Percentiles rank a stretch among this genome's conserved stretches.
Conservation (phyloP, 306 rosid species). For the Quercus dentata region DNA sequence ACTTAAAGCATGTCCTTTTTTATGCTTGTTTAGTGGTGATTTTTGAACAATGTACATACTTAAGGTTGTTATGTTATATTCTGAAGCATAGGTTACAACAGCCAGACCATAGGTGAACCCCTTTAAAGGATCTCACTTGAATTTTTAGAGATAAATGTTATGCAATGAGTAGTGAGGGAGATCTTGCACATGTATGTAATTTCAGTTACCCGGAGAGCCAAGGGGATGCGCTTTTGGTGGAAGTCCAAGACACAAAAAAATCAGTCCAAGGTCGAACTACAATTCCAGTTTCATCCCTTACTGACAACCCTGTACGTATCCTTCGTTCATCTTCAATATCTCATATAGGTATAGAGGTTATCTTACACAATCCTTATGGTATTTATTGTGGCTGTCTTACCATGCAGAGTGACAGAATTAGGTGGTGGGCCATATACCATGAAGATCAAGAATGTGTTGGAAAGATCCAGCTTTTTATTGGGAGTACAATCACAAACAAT, state of each 20-base stretch:
- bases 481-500: constrained; percentile 62
- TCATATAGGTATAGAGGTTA: too few species aligned
- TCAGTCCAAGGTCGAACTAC: constrained; percentile 71
- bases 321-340: too few species aligned
- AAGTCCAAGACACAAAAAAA: constrained; percentile 71
- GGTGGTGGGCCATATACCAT: constrained; percentile 40
- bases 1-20: neutral
- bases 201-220: constrained; percentile 94
- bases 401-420: constrained; percentile 68
- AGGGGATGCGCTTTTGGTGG: constrained; percentile 78
- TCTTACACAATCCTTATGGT: constrained; percentile 1
- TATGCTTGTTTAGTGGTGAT: neutral
- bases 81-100: neutral
- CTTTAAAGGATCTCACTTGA: too few species aligned
- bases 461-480: constrained; percentile 39
- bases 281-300: constrained; percentile 77
- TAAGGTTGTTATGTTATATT: neutral
- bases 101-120: too few species aligned
- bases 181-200: constrained; percentile 19
- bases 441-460: too few species aligned
- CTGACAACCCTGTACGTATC: constrained; percentile 48
- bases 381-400: constrained; percentile 18
- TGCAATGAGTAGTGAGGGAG: neutral
- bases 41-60: neutral
- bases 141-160: neutral